These are phyloP conservation scores for Suhomyces bokatorum DNA, from an alignment of 1,139 yeast species.

Conservation along the genomic window DNA sequence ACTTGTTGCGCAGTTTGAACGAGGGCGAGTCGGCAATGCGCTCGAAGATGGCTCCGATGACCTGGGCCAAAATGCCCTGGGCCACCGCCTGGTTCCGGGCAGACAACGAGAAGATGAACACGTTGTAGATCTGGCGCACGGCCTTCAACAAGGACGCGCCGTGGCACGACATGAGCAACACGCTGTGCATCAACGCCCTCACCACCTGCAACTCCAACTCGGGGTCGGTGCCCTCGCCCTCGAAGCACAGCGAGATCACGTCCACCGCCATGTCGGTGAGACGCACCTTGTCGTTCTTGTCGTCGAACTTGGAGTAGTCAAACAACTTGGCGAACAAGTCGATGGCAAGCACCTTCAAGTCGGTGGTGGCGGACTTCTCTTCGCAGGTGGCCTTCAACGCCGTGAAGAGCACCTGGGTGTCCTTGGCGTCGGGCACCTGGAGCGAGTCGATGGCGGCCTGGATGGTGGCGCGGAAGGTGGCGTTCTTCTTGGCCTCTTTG, in stretches of 20 bases:
- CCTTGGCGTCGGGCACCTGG: slow-evolving; percentile 28
- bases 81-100: slow-evolving; percentile 90
- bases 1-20: slow-evolving; percentile 18
- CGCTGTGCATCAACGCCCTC: slow-evolving; percentile 86
- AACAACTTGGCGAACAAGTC: slow-evolving; percentile 49
- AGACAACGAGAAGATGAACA: slow-evolving; percentile 79
- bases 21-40: slow-evolving; percentile 50
- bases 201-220: slow-evolving; percentile 89
- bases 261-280: slow-evolving; percentile 84
- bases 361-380: slow-evolving; percentile 25
- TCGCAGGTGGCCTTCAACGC: slow-evolving; percentile 46
- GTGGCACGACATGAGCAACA: slow-evolving; percentile 81
- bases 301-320: slow-evolving; percentile 44
- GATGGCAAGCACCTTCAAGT: slow-evolving; percentile 41
- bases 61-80: slow-evolving; percentile 91
- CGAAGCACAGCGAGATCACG: slow-evolving; percentile 81
- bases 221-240: slow-evolving; percentile 89
- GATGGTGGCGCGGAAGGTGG: slow-evolving; percentile 29
- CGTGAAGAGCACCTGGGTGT: slow-evolving; percentile 39
- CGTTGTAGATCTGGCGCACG: slow-evolving; percentile 88
- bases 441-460: slow-evolving; percentile 42
- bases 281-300: slow-evolving; percentile 45
- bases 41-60: slow-evolving; percentile 81
- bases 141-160: slow-evolving; percentile 89
- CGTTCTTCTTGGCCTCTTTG: slow-evolving; percentile 46